Conservation (phyloP, 148 eudicot genomes). For the Rheum nobile region DNA sequence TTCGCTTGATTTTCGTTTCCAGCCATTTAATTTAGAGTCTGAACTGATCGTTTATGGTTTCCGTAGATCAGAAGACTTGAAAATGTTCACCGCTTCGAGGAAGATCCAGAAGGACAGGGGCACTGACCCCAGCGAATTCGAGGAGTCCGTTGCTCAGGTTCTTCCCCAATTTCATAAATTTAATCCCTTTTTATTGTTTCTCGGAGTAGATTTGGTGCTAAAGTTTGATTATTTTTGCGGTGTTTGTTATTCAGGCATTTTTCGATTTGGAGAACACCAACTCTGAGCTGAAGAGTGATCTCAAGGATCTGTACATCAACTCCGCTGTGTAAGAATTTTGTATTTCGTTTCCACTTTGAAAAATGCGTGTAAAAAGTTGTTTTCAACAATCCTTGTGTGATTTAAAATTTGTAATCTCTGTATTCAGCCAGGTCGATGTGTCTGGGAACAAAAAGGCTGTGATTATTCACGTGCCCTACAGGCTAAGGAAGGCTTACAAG, state of each 20-base stretch:
- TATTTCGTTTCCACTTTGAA: background rate
- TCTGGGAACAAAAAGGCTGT: background rate
- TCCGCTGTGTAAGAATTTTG: slow-evolving; percentile 4
- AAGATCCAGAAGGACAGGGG: slow-evolving; percentile 6
- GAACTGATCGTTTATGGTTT: background rate
- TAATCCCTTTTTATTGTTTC: background rate
- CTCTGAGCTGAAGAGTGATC: slow-evolving; percentile 8
- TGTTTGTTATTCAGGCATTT: background rate
- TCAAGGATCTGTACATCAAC: slow-evolving; percentile 12
- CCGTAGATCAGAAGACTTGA: background rate
- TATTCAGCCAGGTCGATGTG: background rate
- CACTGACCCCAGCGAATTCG: background rate
- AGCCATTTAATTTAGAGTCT: background rate
- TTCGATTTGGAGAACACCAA: slow-evolving; percentile 11
- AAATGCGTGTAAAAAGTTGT: background rate
- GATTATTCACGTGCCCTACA: background rate
- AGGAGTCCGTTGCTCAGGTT: slow-evolving; percentile 9
- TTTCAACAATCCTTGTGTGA: background rate
- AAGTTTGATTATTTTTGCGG: background rate
- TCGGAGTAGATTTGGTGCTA: background rate
- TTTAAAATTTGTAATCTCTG: background rate
- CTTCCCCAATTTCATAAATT: background rate
- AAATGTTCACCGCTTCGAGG: slow-evolving; percentile 8
- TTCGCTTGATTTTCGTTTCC: background rate
- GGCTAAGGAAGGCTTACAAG: slow-evolving; percentile 6